Evolutionary conservation across 2,329 filamentous ascomycete species (phyloP), one percentile per base, ranked within the genome.

Genomic region (Fusarium brevicatenulatum): DNA sequence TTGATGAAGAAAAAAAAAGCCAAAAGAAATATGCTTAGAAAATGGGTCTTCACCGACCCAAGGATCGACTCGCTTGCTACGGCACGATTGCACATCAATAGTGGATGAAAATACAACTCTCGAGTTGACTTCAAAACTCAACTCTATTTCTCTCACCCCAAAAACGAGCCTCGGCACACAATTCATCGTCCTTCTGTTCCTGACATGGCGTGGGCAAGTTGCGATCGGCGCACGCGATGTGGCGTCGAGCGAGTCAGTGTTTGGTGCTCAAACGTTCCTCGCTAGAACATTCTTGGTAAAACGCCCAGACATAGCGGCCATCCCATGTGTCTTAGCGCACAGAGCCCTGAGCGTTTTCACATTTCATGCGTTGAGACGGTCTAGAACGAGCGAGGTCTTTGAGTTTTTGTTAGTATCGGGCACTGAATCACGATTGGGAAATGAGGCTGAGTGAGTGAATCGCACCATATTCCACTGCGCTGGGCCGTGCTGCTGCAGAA

Each of bases 11-110:
- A 36, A 10, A 52, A 34, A 34, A 44, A 23, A 23, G 11, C 0
- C 30, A 25, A 34, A 21, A 37, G 34, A 54, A 40, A 19, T 9
- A 57, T 70, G 66, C 64, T 69, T 70, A 67, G 36, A 56, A 69
- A 39, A 53, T 53, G 65, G 66, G 66, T 46, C 54, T 54, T 34
- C 5, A 34, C 23, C 19, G 7, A 53, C 34, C 65, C 44, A 43
- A 44, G 9, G 47, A 67, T 49, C 53, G 9, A 47, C 36, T 54
- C 66, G 46, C 66, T 58, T 70, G 23, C 42, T 37, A 18, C 46
- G 39, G 65, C 18, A 57, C 19, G 30, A 32, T 32, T 32, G 43
- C 36, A 23, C 25, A 68, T 68, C 64, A 63, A 68, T 40, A 50
- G 63, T 68, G 65, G 56, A 50, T 46, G 39, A 61, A 28, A 37